Evolutionary conservation across 208 protist species (phyloP).

Genomic region (Trypanosoma caninum): DNA sequence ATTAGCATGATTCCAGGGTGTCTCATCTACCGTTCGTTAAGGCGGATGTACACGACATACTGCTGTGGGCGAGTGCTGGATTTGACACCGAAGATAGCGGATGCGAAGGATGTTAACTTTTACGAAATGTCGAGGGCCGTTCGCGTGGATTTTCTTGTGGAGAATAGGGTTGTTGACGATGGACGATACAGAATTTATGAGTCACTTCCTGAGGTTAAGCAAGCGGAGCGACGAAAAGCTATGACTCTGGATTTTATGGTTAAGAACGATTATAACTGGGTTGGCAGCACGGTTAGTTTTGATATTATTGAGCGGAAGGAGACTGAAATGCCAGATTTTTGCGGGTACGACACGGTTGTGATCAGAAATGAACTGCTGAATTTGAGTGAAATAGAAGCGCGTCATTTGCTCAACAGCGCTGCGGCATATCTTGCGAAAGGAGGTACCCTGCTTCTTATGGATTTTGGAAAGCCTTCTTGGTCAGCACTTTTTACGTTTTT

Average conservation of each 20-base stretch:
- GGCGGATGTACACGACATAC: conserved; percentile 40
- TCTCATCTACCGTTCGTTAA: conserved; percentile 51
- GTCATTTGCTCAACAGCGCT: conserved; percentile 53
- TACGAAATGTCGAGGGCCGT: conserved; percentile 76
- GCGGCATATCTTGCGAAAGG: conserved; percentile 46
- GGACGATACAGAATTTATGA: conserved; percentile 55
- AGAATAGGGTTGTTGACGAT: conserved; percentile 65
- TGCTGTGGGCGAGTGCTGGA: conserved; percentile 71
- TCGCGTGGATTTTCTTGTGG: conserved; percentile 74
- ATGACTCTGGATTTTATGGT: conserved; percentile 88
- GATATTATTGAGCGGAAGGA: conserved; percentile 43
- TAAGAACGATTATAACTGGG: conserved; percentile 81
- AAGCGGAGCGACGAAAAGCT: conserved; percentile 55
- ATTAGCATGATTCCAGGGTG: conserved; percentile 48
- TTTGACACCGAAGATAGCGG: conserved; percentile 75
- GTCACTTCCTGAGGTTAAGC: conserved; percentile 38
- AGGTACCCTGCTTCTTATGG: conserved; percentile 70
- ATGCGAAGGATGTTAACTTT: conserved; percentile 57
- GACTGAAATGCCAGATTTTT: conserved; percentile 36
- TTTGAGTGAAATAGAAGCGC: conserved; percentile 31
- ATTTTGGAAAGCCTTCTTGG: conserved; percentile 61
- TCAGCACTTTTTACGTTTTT: conserved; percentile 26
- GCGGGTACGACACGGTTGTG: conserved; percentile 73
- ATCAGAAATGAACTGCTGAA: conserved; percentile 82
- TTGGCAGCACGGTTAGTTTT: conserved; percentile 77